Conservation (phyloP, 73 alveolate species). For the Paramecium octaurelia region DNA sequence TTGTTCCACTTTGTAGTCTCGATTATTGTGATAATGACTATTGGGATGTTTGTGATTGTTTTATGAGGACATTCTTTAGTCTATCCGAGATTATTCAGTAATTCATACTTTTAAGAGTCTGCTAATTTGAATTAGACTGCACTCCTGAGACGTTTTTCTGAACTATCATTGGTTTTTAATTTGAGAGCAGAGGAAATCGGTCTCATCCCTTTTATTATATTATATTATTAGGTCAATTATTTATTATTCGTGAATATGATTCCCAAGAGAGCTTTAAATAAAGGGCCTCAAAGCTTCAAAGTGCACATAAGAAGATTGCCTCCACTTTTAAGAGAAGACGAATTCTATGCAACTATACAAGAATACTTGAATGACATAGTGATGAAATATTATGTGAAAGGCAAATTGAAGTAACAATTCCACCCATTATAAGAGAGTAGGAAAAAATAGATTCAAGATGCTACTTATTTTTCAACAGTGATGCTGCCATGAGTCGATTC, state of each 20-base stretch:
- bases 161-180: background rate
- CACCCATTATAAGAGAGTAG: background rate
- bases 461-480: background rate
- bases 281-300: background rate
- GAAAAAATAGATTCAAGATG: constrained; percentile 27
- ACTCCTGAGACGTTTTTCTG: background rate
- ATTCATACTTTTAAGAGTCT: background rate
- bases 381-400: background rate
- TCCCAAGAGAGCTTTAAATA: background rate
- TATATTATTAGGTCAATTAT: background rate
- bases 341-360: background rate
- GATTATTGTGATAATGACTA: background rate
- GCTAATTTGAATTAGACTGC: background rate
- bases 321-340: background rate
- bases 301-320: background rate
- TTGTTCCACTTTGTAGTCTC: constrained; percentile 4
- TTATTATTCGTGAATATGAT: background rate
- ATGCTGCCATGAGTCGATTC: background rate
- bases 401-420: background rate
- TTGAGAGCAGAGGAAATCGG: background rate
- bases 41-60: background rate
- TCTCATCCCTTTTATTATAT: background rate
- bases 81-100: background rate
- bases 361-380: background rate
- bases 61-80: background rate